Conservation (phyloP, 1,284 basidiomycete species). For the Fomitopsis pinicola region DNA sequence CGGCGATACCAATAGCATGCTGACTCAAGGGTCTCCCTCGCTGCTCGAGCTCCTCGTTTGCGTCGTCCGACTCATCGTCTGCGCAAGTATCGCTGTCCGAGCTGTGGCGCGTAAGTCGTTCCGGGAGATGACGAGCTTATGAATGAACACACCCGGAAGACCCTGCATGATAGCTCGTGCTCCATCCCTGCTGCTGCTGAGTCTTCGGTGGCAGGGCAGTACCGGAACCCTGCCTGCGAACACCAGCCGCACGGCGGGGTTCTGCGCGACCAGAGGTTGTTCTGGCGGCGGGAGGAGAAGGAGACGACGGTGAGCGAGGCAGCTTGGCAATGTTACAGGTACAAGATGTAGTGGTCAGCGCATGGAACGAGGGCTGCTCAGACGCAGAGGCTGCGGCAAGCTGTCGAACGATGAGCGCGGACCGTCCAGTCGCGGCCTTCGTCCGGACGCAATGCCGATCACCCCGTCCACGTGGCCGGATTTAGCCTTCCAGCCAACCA, state of each 20-base stretch:
- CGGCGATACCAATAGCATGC: constrained; percentile 15
- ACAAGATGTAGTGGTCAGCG: background rate
- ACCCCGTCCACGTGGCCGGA: background rate
- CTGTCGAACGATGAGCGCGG: background rate
- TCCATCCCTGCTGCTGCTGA: constrained; percentile 54
- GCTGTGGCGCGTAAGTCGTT: constrained; percentile 26
- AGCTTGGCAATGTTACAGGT: constrained; percentile 40
- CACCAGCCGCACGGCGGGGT: constrained; percentile 14
- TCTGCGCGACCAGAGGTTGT: constrained; percentile 25
- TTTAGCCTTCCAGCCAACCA: background rate
- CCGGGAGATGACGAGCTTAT: background rate
- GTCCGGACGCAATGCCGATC: background rate
- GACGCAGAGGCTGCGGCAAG: background rate
- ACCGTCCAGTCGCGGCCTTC: background rate
- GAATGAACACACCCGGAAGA: constrained; percentile 57
- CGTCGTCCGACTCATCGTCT: constrained; percentile 39
- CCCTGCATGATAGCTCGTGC: constrained; percentile 81
- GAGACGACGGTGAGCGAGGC: constrained; percentile 74
- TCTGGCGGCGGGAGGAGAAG: constrained; percentile 52
- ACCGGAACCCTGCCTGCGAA: constrained; percentile 13
- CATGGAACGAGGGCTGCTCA: background rate
- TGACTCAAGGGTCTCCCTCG: constrained; percentile 37
- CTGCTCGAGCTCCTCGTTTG: constrained; percentile 36
- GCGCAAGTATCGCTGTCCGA: constrained; percentile 44
- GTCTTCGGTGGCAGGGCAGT: constrained; percentile 16